These are phyloP conservation scores for Carex sylvatica DNA, from an alignment of 202 grass and related monocot genomes.

Conservation along the genomic window DNA sequence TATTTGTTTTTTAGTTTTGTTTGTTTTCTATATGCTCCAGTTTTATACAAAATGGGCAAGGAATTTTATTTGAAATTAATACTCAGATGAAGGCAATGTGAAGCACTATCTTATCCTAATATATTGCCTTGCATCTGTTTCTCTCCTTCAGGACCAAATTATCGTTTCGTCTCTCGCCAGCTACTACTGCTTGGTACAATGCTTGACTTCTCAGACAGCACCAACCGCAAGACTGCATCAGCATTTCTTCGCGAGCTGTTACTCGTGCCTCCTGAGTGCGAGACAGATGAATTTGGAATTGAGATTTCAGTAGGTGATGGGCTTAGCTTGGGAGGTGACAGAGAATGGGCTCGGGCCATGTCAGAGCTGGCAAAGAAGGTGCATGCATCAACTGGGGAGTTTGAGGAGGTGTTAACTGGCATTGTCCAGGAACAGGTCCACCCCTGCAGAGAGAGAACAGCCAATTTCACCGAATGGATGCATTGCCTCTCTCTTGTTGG, in stretches of 20 bases:
- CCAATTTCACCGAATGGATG: conserved; percentile 80
- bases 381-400: conserved; percentile 78
- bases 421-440: conserved; percentile 54
- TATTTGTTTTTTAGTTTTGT: not conserved
- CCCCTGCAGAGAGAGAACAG: conserved; percentile 88
- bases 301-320: conserved; percentile 84
- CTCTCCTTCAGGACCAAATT: conserved; percentile 68
- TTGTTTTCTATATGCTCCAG: not conserved
- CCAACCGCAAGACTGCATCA: conserved; percentile 68
- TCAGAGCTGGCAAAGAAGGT: conserved; percentile 72
- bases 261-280: conserved; percentile 60
- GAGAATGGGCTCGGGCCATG: conserved; percentile 72
- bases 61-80: conserved; percentile 6
- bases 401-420: conserved; percentile 58
- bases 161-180: conserved; percentile 69
- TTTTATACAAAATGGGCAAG: not conserved
- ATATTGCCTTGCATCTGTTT: conserved; percentile 11
- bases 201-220: conserved; percentile 84
- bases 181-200: conserved; percentile 80
- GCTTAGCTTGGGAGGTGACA: conserved; percentile 77
- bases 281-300: conserved; percentile 74
- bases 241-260: conserved; percentile 79
- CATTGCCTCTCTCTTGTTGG: conserved; percentile 77
- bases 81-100: not conserved
- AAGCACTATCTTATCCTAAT: not conserved